phyloP scores from a whole-genome alignment of 345 rosid genomes.

The Heritiera littoralis region DNA sequence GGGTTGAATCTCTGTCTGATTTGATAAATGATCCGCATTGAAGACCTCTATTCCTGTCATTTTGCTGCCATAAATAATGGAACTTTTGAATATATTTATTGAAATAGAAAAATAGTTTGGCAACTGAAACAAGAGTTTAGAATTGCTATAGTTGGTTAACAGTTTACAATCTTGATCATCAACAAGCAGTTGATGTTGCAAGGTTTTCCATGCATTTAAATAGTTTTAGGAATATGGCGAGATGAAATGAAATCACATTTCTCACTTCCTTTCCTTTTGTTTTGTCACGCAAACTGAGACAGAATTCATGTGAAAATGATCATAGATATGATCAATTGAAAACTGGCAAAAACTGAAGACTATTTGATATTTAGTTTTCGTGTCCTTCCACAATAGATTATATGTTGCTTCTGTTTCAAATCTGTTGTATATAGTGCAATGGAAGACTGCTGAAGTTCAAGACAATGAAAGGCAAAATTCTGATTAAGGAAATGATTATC shows the following conservation, averaged over 20 bases:
- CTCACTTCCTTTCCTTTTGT: neutral
- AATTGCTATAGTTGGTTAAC: neutral
- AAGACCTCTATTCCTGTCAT: neutral
- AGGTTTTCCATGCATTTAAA: neutral
- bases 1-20: neutral
- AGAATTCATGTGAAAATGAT: neutral
- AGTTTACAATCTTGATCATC: neutral
- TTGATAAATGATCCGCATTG: neutral
- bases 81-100: neutral
- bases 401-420: neutral
- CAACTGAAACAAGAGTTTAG: neutral
- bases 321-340: neutral
- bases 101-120: neutral
- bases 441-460: neutral
- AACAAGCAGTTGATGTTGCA: neutral
- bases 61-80: neutral
- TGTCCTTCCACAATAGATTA: neutral
- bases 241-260: neutral
- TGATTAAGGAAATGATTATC: too few relatives aligned
- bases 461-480: neutral
- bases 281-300: neutral
- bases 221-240: neutral
- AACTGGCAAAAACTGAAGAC: neutral
- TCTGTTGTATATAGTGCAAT: neutral
- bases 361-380: neutral